Conservation (phyloP, 441 rosid genomes). For the Jatropha multifida region DNA sequence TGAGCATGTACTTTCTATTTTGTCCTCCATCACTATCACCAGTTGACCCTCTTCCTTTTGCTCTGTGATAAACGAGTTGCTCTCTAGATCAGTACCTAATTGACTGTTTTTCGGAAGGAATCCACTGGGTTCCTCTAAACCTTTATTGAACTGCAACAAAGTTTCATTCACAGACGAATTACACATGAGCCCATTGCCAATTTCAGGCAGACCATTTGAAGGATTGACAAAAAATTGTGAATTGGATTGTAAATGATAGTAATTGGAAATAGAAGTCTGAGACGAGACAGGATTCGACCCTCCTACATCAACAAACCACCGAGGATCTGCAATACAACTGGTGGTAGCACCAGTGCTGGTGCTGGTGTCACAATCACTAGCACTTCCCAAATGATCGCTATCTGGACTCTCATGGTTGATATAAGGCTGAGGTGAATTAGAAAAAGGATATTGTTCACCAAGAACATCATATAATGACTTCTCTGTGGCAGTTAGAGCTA, state of each 20-base stretch:
- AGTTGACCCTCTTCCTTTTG: slow-evolving; percentile 8
- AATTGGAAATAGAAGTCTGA: slow-evolving; percentile 26
- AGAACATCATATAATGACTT: slow-evolving; percentile 63
- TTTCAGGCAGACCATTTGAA: slow-evolving; percentile 8
- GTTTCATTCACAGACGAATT: slow-evolving; percentile 32
- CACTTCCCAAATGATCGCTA: slow-evolving; percentile 27
- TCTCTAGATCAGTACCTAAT: slow-evolving; percentile 25
- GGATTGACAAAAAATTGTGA: slow-evolving; percentile 18
- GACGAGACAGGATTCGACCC: slow-evolving; percentile 28
- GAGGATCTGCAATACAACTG: slow-evolving; percentile 23
- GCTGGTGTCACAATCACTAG: slow-evolving; percentile 28
- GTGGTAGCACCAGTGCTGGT: slow-evolving; percentile 5
- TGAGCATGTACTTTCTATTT: slow-evolving; percentile 20
- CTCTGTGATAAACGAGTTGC: slow-evolving; percentile 7
- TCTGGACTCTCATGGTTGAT: slow-evolving; percentile 32
- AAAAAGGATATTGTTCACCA: slow-evolving; percentile 40
- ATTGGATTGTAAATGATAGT: slow-evolving; percentile 5
- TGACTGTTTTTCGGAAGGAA: slow-evolving; percentile 39
- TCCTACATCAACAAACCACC: slow-evolving; percentile 28
- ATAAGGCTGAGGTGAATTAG: slow-evolving; percentile 24
- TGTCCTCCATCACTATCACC: slow-evolving; percentile 22
- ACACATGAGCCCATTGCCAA: slow-evolving; percentile 19
- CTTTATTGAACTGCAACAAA: slow-evolving; percentile 48
- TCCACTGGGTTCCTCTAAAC: slow-evolving; percentile 55
- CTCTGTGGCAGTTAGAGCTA: slow-evolving; percentile 65